Evolutionary conservation across 768 basidiomycete genomes (phyloP).

Genomic region (Gloeopeniophorella convolvens): DNA sequence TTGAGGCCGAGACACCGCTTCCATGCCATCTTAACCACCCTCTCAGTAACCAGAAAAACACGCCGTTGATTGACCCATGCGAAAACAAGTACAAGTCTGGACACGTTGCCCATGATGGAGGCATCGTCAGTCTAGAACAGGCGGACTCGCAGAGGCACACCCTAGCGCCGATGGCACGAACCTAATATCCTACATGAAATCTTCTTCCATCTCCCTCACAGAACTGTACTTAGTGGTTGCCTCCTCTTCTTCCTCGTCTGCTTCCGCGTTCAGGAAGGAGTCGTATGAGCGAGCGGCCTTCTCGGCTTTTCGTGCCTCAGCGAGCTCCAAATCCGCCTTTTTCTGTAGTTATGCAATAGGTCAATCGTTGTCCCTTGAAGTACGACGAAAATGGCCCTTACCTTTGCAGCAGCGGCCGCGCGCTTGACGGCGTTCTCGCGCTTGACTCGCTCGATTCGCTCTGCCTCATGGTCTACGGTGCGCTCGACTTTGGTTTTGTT

Average conservation of each 20-base stretch:
- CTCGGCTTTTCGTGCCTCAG: constrained; percentile 71
- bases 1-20: no score
- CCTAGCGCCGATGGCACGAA: neutral
- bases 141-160: no score
- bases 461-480: constrained; percentile 87
- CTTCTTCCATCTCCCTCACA: constrained; percentile 75
- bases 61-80: no score
- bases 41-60: no score
- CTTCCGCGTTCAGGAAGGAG: constrained; percentile 59
- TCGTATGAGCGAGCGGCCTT: constrained; percentile 88
- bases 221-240: constrained; percentile 43
- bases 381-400: constrained; percentile 24
- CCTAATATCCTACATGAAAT: constrained; percentile 62
- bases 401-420: constrained; percentile 60
- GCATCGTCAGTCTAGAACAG: no score
- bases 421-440: constrained; percentile 61
- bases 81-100: no score
- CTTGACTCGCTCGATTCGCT: constrained; percentile 76
- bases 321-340: constrained; percentile 72
- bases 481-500: constrained; percentile 89
- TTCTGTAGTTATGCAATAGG: constrained; percentile 39
- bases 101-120: no score
- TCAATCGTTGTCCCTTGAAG: neutral
- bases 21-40: no score
- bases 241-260: constrained; percentile 45